Base-by-base conservation (phyloP, 306 rosid genomes). In the Lathyrus oleraceus region DNA sequence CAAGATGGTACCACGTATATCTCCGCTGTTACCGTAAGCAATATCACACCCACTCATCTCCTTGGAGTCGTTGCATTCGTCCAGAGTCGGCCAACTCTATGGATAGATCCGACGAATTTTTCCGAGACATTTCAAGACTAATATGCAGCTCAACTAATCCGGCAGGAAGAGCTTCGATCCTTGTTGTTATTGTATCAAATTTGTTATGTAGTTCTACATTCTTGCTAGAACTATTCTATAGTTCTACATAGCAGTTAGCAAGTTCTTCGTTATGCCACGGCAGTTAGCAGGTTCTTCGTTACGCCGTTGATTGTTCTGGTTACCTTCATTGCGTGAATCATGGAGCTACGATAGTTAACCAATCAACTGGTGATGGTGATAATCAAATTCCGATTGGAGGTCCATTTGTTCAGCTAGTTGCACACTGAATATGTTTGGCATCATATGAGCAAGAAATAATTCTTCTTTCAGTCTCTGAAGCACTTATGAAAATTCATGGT, bases 401-500 rank as follows among this genome's bases (percentile, higher is more conserved):
- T 83, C 89, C 58, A 78, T 78, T 27, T 91, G 92, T 52, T 88
- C 91, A 75, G 82, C 73, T 54, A 85, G 82, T 72, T 90, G 96
- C 81, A 81, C 60, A 75, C 68, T 74, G 73, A 77, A 79, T 69
- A 88, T 68, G 79, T 88, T 88, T 73, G 87, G 82, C 65, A 78
- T 74, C 72, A 78, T 78, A 80, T 73, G 72, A 70, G 91, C 66
- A 47, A 94, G 84, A 70, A 84, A 71, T 45, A 94, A 62, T 78
- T 94, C 92, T 83, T 93, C 98, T 81, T 84, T 87, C 45, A 94
- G 83, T 61, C 78, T 84, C 84, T 85, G 87, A 54, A 87, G 79
- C 28, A 77, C 76, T 71, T 85, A 76, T 40, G 53, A 48, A 85
- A 76, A 59, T 52, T 72, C 79, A 69, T 44, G 5, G 54, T 81